Evolutionary conservation across 495 filamentous ascomycete species (phyloP).

Genomic region (Jackrogersella minutella): DNA sequence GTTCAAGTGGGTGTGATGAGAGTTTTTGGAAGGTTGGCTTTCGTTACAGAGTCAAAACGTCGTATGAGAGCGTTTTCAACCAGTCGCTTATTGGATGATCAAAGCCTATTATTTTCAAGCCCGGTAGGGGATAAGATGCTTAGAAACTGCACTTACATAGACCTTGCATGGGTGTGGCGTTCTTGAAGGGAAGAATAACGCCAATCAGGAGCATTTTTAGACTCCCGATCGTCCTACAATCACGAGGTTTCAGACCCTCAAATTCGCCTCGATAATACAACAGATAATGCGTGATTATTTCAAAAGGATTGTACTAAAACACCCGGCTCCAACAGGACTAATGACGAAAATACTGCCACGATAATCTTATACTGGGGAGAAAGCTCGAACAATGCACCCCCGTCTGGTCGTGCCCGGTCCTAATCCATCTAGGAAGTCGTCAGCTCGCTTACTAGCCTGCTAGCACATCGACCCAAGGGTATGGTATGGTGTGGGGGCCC

Average conservation of each 20-base stretch:
- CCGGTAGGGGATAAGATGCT: background rate
- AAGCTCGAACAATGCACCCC: background rate
- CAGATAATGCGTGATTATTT: background rate
- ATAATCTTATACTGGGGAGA: background rate
- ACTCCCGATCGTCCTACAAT: background rate
- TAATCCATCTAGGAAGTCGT: background rate
- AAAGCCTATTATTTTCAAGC: background rate
- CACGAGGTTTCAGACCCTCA: slow-evolving; percentile 2
- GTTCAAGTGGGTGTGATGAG: background rate
- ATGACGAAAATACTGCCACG: background rate
- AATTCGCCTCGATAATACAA: slow-evolving; percentile 2
- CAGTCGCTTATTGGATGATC: background rate
- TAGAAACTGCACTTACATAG: background rate
- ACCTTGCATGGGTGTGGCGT: background rate
- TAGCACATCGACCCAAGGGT: background rate
- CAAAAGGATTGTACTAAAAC: background rate
- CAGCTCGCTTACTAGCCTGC: background rate
- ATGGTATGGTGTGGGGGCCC: slow-evolving; percentile 4
- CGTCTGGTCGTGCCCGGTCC: background rate
- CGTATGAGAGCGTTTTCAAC: background rate
- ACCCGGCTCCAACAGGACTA: background rate
- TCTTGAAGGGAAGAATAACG: background rate
- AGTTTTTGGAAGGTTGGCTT: background rate
- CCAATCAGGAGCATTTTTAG: background rate
- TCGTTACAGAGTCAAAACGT: background rate